Conservation (phyloP, 164 flowering plant genomes). For the Chloranthus sessilifolius region DNA sequence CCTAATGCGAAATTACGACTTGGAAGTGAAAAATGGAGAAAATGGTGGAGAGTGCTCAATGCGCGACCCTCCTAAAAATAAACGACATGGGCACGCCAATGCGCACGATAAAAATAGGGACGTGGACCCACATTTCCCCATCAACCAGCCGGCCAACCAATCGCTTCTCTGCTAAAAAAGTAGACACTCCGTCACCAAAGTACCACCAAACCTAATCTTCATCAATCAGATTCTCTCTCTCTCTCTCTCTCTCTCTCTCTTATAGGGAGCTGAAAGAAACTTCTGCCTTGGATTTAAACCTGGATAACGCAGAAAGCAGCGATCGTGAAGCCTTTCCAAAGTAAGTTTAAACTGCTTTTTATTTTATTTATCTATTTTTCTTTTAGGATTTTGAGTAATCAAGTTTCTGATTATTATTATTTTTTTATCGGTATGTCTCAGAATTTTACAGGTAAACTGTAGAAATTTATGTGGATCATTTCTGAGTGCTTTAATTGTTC, state of each 20-base stretch:
- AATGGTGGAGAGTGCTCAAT: background rate
- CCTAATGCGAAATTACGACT: too few relatives aligned
- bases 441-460: too few relatives aligned
- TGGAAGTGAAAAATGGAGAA: too few relatives aligned
- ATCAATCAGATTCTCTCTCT: too few relatives aligned
- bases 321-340: background rate
- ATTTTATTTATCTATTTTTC: too few relatives aligned
- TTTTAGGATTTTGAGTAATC: background rate
- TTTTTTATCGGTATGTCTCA: background rate
- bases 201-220: background rate
- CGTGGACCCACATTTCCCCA: conserved; percentile 5
- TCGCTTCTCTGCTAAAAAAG: background rate
- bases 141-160: conserved; percentile 11
- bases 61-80: background rate
- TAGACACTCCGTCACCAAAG: background rate
- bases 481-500: too few relatives aligned
- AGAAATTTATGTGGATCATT: too few relatives aligned
- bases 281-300: background rate
- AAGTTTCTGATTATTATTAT: background rate
- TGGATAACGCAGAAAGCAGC: background rate
- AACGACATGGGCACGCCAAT: background rate
- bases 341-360: background rate
- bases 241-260: too few relatives aligned
- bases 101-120: background rate
- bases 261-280: background rate